These are phyloP conservation scores for Xylaria sp. DNA, from an alignment of 2,329 filamentous ascomycete genomes.

Conservation along the genomic window DNA sequence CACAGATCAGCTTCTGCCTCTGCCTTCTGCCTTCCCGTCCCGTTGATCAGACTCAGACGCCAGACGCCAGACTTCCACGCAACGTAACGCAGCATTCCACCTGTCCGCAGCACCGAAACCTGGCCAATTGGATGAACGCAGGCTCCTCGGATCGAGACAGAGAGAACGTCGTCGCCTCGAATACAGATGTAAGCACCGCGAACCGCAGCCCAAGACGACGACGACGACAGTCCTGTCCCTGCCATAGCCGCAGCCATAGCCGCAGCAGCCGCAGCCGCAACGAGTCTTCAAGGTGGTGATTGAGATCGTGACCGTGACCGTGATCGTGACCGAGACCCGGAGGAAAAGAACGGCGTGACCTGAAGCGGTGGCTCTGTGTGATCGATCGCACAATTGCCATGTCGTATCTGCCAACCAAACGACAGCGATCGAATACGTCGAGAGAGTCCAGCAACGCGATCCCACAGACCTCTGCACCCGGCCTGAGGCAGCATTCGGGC, in stretches of 20 bases:
- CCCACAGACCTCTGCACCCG: slow-evolving; percentile 32
- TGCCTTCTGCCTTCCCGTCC: no score
- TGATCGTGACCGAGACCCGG: background rate
- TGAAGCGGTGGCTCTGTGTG: slow-evolving; percentile 12
- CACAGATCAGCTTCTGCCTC: slow-evolving; percentile 7
- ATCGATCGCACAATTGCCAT: slow-evolving; percentile 27
- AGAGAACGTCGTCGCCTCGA: background rate
- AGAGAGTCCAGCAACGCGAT: slow-evolving; percentile 30
- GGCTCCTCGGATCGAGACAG: background rate
- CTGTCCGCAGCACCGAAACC: background rate
- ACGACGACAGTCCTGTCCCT: background rate
- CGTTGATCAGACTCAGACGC: background rate
- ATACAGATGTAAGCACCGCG: slow-evolving; percentile 11
- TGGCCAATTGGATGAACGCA: slow-evolving; percentile 13
- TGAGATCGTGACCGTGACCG: no score
- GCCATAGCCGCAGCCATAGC: background rate
- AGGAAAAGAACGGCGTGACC: slow-evolving; percentile 8
- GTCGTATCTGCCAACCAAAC: slow-evolving; percentile 32
- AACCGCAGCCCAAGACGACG: background rate
- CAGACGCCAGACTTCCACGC: background rate
- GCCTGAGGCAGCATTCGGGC: slow-evolving; percentile 27
- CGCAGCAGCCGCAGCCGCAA: no score
- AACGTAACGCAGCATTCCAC: no score
- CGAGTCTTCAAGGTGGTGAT: background rate
- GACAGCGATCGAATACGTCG: slow-evolving; percentile 33